Evolutionary conservation across 2,329 filamentous ascomycete species (phyloP), one percentile per base, ranked within the genome.

Genomic region (Pseudopithomyces chartarum): DNA sequence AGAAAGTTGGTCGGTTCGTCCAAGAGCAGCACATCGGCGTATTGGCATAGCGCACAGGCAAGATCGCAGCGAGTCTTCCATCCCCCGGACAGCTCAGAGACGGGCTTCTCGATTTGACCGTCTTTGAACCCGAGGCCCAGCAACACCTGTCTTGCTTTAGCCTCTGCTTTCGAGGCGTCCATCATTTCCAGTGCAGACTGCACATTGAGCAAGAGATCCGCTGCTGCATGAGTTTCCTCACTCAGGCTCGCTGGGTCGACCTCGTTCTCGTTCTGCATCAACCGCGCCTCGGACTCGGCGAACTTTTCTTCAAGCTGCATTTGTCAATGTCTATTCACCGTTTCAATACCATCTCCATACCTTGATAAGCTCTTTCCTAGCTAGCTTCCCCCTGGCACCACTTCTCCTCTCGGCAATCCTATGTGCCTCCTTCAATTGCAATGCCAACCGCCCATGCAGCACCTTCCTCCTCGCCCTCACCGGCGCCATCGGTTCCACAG

Each of bases 1-100:
- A 96, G 82, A 69, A 91, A 96, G 69, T 96, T 96, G 33, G 91
- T 96, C 0, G 92, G 92, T 70, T 96, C 91, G 71, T 96, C 91
- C 2, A 96, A 84, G 49, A 96, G 87, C 56, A 96, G 80, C 2
- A 96, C 85, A 62, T 96, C 91, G 0, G 87, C 85, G 7, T 88
- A 85, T 59, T 92, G 88, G 1, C 91, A 84, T 3, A 96, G 80
- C 0, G 86, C 85, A 2, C 75, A 76, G 2, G 79, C 79, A 11
- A 81, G 71, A 42, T 73, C 73, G 46, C 76, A 79, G 12, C 79
- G 68, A 22, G 78, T 80, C 47, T 66, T 68, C 79, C 79, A 81
- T 0, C 79, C 92, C 6, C 92, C 91, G 0, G 91, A 95, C 2
- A 96, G 79, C 34, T 85, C 86, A 1, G 81, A 79, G 12, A 90